phyloP scores from a whole-genome alignment of 495 filamentous ascomycete genomes.

The Xylaria grammica region DNA sequence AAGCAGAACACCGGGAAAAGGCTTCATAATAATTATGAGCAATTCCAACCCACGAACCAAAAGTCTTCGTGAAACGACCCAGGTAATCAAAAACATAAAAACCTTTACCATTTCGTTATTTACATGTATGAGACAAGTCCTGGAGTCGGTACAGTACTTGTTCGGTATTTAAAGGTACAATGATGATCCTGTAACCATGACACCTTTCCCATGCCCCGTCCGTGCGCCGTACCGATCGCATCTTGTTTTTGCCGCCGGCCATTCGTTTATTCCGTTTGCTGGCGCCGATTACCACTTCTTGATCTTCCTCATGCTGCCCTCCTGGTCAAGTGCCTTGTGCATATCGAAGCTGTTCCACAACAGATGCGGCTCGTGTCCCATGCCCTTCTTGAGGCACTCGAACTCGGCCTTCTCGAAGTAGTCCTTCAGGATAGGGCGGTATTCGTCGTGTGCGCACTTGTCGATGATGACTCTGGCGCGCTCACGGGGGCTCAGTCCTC shows the following conservation, averaged over 20 bases:
- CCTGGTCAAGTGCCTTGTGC: slow-evolving; percentile 80
- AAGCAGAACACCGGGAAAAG: too few species aligned
- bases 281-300: slow-evolving; percentile 53
- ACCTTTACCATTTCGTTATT: background rate
- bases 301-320: slow-evolving; percentile 84
- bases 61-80: too few species aligned
- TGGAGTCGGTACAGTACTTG: background rate
- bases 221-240: background rate
- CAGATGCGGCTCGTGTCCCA: slow-evolving; percentile 89
- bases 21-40: too few species aligned
- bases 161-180: background rate
- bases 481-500: slow-evolving; percentile 80
- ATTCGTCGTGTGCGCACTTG: slow-evolving; percentile 87
- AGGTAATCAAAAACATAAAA: too few species aligned
- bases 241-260: background rate
- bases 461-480: slow-evolving; percentile 85
- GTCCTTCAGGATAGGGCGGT: slow-evolving; percentile 78
- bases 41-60: too few species aligned
- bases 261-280: background rate
- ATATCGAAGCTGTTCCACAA: slow-evolving; percentile 86
- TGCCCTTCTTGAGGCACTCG: slow-evolving; percentile 85
- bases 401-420: slow-evolving; percentile 89
- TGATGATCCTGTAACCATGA: background rate
- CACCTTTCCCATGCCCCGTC: background rate
- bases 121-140: background rate